phyloP scores from a whole-genome alignment of 371 early-diverging fungal genomes.

The Mucor sp. region DNA sequence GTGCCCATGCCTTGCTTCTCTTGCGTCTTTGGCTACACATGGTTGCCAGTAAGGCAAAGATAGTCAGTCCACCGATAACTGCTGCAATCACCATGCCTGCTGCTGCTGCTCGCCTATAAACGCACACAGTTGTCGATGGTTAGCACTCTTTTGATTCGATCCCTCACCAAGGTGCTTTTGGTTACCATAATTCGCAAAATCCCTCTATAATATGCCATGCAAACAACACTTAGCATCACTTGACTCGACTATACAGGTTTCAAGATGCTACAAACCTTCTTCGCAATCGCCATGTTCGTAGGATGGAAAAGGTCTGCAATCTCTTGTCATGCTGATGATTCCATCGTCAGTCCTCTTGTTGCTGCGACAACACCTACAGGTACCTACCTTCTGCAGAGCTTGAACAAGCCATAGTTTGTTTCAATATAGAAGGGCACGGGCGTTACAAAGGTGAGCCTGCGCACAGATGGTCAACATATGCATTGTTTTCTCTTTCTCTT shows the following conservation, averaged over 20 bases:
- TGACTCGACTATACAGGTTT: neutral
- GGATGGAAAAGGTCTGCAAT: slow-evolving; percentile 50
- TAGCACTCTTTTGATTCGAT: neutral
- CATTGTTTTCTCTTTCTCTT: neutral
- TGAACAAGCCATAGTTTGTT: slow-evolving; percentile 51
- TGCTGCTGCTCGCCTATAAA: slow-evolving; percentile 40
- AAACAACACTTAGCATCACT: neutral
- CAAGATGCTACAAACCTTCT: slow-evolving; percentile 35
- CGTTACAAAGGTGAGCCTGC: slow-evolving; percentile 45
- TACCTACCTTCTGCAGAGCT: slow-evolving; percentile 41
- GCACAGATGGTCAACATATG: neutral
- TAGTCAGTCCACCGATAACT: slow-evolving; percentile 40
- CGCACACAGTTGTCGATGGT: neutral
- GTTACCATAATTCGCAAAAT: slow-evolving; percentile 52
- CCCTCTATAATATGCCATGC: slow-evolving; percentile 30
- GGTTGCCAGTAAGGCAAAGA: slow-evolving; percentile 38
- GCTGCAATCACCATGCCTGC: slow-evolving; percentile 47
- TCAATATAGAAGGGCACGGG: slow-evolving; percentile 52
- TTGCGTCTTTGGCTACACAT: slow-evolving; percentile 49
- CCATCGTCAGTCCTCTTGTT: neutral
- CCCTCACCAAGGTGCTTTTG: neutral
- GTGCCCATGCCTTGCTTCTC: slow-evolving; percentile 43
- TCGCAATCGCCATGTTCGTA: slow-evolving; percentile 45
- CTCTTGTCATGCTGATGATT: slow-evolving; percentile 31
- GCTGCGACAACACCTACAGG: neutral